These are phyloP conservation scores for Paraleonurus japonicus DNA, from an alignment of 257 asterid genomes.

Conservation along the genomic window DNA sequence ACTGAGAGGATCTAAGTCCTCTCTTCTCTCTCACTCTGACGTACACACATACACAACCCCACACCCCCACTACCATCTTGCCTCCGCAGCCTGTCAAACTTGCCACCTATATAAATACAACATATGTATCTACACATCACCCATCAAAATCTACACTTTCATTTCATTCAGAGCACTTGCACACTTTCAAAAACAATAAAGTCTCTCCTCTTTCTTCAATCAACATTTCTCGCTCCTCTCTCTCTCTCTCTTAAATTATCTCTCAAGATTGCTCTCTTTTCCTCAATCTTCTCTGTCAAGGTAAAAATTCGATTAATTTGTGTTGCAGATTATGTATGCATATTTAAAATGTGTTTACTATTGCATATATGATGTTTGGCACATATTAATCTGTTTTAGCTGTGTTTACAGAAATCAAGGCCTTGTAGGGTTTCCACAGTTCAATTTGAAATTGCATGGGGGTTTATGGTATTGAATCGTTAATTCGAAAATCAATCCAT, in stretches of 20 bases:
- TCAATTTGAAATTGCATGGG: slow-evolving; percentile 42
- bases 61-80: not conserved
- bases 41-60: not conserved
- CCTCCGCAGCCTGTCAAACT: slow-evolving; percentile 21
- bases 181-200: too few species aligned
- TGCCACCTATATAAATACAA: slow-evolving; percentile 15
- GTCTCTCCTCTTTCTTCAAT: too few species aligned
- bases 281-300: slow-evolving; percentile 23
- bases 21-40: too few species aligned
- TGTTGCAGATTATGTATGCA: not conserved
- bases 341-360: slow-evolving; percentile 1
- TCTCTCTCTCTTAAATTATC: not conserved
- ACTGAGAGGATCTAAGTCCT: too few species aligned
- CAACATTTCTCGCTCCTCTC: too few species aligned
- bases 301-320: slow-evolving; percentile 26
- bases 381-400: too few species aligned
- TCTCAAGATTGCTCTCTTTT: slow-evolving; percentile 17
- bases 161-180: not conserved
- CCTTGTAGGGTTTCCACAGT: not conserved
- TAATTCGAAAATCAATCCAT: slow-evolving; percentile 24
- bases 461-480: slow-evolving; percentile 26
- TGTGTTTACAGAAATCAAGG: slow-evolving; percentile 20
- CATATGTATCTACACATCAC: not conserved
- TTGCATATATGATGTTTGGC: too few species aligned
- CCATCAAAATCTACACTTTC: not conserved